Percentiles rank a stretch among this genome's conserved stretches.
These are phyloP conservation scores for Telopea speciosissima DNA, from an alignment of 177 flowering plant genomes.

Conservation along the genomic window DNA sequence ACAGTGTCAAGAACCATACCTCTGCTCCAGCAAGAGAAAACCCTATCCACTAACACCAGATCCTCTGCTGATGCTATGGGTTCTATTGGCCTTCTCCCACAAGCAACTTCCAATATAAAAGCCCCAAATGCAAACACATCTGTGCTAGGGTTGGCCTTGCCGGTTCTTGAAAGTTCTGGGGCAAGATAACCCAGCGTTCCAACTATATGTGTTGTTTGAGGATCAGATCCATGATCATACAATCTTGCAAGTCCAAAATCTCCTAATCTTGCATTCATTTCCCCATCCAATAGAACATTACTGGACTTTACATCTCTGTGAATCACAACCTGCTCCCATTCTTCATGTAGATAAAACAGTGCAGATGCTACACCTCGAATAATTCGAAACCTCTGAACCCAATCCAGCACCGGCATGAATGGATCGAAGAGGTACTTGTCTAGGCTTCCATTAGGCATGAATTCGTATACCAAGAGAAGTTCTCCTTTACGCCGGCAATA, in stretches of 20 bases:
- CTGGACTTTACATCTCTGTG: slow-evolving; percentile 24
- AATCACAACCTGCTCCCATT: slow-evolving; percentile 22
- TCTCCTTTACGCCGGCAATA: slow-evolving; percentile 15
- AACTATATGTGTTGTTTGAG: slow-evolving; percentile 15
- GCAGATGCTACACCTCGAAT: slow-evolving; percentile 21
- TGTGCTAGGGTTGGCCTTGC: slow-evolving; percentile 17
- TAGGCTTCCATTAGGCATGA: slow-evolving; percentile 14
- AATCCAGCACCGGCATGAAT: neutral
- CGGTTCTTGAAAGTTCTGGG: slow-evolving; percentile 11
- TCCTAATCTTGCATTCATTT: slow-evolving; percentile 18
- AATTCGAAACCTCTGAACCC: slow-evolving; percentile 15
- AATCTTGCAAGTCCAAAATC: slow-evolving; percentile 22
- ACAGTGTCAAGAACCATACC: slow-evolving; percentile 5
- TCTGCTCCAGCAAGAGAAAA: slow-evolving; percentile 9
- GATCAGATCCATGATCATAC: slow-evolving; percentile 14
- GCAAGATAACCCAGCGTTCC: slow-evolving; percentile 23
- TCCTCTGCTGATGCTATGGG: slow-evolving; percentile 4
- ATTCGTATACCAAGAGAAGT: slow-evolving; percentile 16
- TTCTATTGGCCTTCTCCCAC: slow-evolving; percentile 26
- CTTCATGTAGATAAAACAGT: slow-evolving; percentile 21
- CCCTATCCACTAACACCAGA: slow-evolving; percentile 20
- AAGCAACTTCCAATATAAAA: slow-evolving; percentile 21
- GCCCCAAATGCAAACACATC: slow-evolving; percentile 29
- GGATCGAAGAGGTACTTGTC: slow-evolving; percentile 9
- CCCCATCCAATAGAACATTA: slow-evolving; percentile 17